Percentiles rank a stretch among this genome's conserved stretches.
phyloP scores from a whole-genome alignment of 73 alveolate species.

The Paramecium sexaurelia region DNA sequence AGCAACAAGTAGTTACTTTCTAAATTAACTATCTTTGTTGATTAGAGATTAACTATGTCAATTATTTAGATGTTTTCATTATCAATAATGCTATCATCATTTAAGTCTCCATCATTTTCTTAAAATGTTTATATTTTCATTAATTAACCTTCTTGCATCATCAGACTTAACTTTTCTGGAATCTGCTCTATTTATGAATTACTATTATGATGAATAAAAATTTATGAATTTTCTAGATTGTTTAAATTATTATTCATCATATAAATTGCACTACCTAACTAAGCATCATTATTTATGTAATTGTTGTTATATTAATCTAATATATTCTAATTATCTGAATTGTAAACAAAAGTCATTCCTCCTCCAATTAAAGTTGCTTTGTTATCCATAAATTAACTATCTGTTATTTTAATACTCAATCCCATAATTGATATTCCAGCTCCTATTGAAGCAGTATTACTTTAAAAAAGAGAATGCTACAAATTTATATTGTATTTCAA shows the following conservation, averaged over 20 bases:
- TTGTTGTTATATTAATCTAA: neutral
- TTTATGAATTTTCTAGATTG: neutral
- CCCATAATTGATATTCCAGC: neutral
- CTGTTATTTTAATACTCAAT: neutral
- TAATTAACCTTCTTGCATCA: neutral
- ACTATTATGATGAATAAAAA: neutral
- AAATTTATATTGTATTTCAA: neutral
- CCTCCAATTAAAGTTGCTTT: neutral
- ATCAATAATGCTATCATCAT: neutral
- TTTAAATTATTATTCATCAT: neutral
- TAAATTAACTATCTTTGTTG: neutral
- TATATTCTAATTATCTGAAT: neutral
- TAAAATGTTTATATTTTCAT: neutral
- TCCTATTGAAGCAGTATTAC: conserved; percentile 25
- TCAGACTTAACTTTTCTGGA: neutral
- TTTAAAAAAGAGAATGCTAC: neutral
- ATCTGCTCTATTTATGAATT: neutral
- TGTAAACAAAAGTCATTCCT: neutral
- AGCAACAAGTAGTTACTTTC: neutral
- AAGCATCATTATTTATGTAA: neutral
- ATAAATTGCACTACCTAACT: neutral
- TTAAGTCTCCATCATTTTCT: neutral
- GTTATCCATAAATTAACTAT: neutral
- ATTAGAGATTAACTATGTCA: neutral
- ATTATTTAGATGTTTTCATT: neutral